These are phyloP conservation scores for Diaporthe ampelina DNA, from an alignment of 2,329 filamentous ascomycete genomes.

Conservation along the genomic window DNA sequence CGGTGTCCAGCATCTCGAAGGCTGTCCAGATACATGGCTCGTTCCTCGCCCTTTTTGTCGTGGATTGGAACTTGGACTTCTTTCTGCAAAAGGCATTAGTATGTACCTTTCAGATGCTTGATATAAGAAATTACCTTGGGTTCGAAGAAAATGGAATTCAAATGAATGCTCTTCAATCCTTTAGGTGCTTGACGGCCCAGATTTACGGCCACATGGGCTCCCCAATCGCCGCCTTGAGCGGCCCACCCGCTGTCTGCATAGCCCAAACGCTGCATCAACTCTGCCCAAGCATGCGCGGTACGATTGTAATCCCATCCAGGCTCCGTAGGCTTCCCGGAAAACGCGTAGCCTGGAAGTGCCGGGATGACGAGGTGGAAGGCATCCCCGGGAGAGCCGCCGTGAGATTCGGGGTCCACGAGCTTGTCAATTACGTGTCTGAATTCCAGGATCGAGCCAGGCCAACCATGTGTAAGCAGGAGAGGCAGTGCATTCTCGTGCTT, in stretches of 20 bases:
- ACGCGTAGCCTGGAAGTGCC: conserved; percentile 17
- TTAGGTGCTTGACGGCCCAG: neutral
- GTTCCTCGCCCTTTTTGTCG: neutral
- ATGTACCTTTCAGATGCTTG: neutral
- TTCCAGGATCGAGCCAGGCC: conserved; percentile 14
- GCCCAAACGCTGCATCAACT: conserved; percentile 7
- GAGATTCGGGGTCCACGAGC: conserved; percentile 3
- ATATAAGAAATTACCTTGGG: neutral
- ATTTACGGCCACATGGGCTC: conserved; percentile 4
- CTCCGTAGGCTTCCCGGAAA: conserved; percentile 12
- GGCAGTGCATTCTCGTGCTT: conserved; percentile 1
- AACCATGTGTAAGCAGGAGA: conserved; percentile 13
- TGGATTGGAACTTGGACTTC: neutral
- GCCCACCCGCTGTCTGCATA: conserved; percentile 5
- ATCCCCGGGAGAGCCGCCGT: neutral
- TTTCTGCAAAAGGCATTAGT: neutral
- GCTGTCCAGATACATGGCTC: conserved; percentile 10
- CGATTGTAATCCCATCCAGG: conserved; percentile 5
- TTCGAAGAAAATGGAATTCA: conserved; percentile 13
- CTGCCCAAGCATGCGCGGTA: conserved; percentile 4
- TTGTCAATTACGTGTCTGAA: conserved; percentile 17
- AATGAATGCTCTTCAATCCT: conserved; percentile 17
- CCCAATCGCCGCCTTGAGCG: conserved; percentile 18
- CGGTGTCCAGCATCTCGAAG: neutral
- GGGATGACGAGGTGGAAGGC: conserved; percentile 1